Evolutionary conservation across 1,284 basidiomycete genomes (phyloP).

Genomic region (Sphaerobolus stellatus): DNA sequence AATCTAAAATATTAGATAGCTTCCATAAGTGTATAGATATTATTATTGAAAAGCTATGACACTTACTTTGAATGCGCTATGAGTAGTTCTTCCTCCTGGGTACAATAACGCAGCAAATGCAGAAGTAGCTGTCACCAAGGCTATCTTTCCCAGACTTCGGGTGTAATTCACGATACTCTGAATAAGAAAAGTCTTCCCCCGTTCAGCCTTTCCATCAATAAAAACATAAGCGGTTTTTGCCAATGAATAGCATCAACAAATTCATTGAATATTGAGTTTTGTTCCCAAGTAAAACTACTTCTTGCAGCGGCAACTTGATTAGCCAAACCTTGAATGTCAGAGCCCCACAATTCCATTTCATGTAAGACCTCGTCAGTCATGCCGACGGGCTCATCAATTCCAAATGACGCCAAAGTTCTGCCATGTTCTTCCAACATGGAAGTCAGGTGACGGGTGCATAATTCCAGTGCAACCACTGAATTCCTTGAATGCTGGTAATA

Average conservation of each 20-base stretch:
- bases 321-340: slow-evolving; percentile 17
- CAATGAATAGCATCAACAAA: slow-evolving; percentile 26
- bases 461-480: not conserved
- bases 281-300: slow-evolving; percentile 28
- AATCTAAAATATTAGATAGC: slow-evolving; percentile 27
- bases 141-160: slow-evolving; percentile 27
- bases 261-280: slow-evolving; percentile 27
- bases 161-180: slow-evolving; percentile 35
- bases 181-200: slow-evolving; percentile 41
- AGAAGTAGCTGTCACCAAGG: slow-evolving; percentile 37
- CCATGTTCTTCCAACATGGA: slow-evolving; percentile 19
- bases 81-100: slow-evolving; percentile 39
- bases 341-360: slow-evolving; percentile 30
- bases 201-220: slow-evolving; percentile 40
- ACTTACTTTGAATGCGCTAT: slow-evolving; percentile 35
- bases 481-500: slow-evolving; percentile 16
- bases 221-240: slow-evolving; percentile 27
- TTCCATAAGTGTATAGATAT: not conserved
- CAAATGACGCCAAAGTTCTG: slow-evolving; percentile 19
- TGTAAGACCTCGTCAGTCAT: slow-evolving; percentile 26
- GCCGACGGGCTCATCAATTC: slow-evolving; percentile 28
- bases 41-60: not conserved
- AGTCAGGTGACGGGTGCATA: slow-evolving; percentile 11
- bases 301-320: slow-evolving; percentile 22
- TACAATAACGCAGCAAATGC: slow-evolving; percentile 41